Evolutionary conservation across 2,329 filamentous ascomycete genomes (phyloP).

Genomic region (Trichophyton mentagrophytes): DNA sequence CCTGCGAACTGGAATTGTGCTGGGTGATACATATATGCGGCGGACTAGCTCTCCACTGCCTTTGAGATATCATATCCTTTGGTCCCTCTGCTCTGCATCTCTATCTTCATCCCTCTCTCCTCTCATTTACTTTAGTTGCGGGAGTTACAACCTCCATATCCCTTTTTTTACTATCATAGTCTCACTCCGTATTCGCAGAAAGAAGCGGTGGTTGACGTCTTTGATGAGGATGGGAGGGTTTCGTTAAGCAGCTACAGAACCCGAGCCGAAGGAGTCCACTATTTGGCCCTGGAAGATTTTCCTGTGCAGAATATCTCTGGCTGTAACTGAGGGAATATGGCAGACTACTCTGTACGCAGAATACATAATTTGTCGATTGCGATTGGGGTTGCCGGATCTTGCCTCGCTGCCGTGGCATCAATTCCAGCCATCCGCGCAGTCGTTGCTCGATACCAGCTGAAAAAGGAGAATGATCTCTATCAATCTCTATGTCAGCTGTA

Average conservation of each 20-base stretch:
- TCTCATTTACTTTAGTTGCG: neutral
- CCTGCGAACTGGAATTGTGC: neutral
- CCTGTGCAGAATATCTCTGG: neutral
- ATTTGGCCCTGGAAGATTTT: no score
- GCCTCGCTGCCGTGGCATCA: slow-evolving; percentile 11
- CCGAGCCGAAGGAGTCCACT: neutral
- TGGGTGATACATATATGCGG: neutral
- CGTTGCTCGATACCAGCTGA: slow-evolving; percentile 6
- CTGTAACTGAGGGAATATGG: neutral
- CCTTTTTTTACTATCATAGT: neutral
- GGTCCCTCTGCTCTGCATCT: neutral
- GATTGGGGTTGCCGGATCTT: neutral
- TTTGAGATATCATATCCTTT: no score
- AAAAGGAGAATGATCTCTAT: slow-evolving; percentile 11
- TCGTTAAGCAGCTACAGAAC: no score
- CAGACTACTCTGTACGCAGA: neutral
- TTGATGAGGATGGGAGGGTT: no score
- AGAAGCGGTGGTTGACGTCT: neutral
- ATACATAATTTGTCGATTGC: neutral
- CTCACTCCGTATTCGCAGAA: neutral
- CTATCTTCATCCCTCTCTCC: neutral
- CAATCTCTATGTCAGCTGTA: slow-evolving; percentile 38
- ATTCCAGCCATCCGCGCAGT: slow-evolving; percentile 14
- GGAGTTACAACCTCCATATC: neutral
- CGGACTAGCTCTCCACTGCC: no score